Base-by-base conservation (phyloP, 257 asterid species). In the Marsdenia floribunda region DNA sequence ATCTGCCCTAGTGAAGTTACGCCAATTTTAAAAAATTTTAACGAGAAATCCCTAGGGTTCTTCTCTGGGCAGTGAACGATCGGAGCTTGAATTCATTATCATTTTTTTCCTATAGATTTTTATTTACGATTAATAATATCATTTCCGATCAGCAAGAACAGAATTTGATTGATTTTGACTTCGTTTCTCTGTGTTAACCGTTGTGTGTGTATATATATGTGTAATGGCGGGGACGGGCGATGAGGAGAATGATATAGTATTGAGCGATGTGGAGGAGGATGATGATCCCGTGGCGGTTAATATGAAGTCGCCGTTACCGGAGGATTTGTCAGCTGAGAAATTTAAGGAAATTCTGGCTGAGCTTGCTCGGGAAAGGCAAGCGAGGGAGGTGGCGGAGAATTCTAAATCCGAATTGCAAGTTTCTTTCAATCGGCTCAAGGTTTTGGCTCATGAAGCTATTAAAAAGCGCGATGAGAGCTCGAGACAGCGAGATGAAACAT, bases 241-340 rank as follows among this genome's bases (percentile, higher is more conserved):
- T 22, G 95, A 89, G 35, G 93, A 85, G 0, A 85, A 86, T 85
- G 96, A 87, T 66, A 89, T 90, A 74, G 91, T 90, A 7, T 76
- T 95, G 83, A 92, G 97, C 91, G 99, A 95, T 64, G 92, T 95
- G 2, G 99, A 95, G 86, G 96, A 82, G 24, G 99, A 92, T 64
- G 99, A 92, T 83, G 99, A 92, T 83, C 93, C 90, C 54, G 77
- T 67, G 78, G 85, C 87, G n/a, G 66, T 87, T 57, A 86, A 77
- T 53, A 68, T 83, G n/a, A 75, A 74, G 58, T 73, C 80, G 73
- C 74, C 82, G 67, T 13, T 80, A 4, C 81, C 94, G 58, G 91
- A 91, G 9, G 81, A 85, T 79, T 55, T 91, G 11, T 77, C 97
- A 46, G 75, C 71, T 18, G 98, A 89, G 26, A 92, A 87, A 79